Base-by-base conservation (phyloP, 768 basidiomycete species). In the Kondoa subrosea region DNA sequence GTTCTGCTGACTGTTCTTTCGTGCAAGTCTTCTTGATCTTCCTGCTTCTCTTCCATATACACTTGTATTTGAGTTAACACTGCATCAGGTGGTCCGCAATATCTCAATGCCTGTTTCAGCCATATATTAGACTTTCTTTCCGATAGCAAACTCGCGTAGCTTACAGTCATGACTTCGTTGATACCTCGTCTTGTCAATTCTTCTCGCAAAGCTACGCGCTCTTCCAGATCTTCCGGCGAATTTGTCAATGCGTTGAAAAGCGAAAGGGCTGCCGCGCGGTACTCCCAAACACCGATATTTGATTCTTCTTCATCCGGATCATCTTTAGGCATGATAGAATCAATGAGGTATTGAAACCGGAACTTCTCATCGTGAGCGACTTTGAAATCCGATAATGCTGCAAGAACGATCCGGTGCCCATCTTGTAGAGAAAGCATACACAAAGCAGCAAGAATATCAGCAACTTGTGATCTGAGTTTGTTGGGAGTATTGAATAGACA, bases 21-120 rank as follows among this genome's bases (percentile, higher is more conserved):
- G 50, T 84, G 84, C 77, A 88, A 81, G 63, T 91, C 88, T 74
- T 87, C 85, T 75, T 89, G 87, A 74, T 95, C 91, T 73, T 92
- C 90, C 58, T 85, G 87, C 72, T 89, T 88, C 76, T 92, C 90
- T 70, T 93, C 90, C 0, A 83, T 82, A 72, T 91, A 93, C 30
- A 89, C 81, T 70, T 86, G 83, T 3, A 91, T 77, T 72, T 92
- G 91, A 0, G 81, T 86, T n/a, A 87, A 74, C n/a, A 93, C 77
- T 2, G 72, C 75, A n/a, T 87, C 89, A 4, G 89, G 87, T 1
- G 89, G 88, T 72, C 83, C 82, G 50, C 84, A 79, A 72, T 89
- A 89, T 69, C 85, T 82, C 4, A 92, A 79, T 2, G 84, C 83
- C 90, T 91, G 71, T 15, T 56, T 16, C 16, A 63, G 16, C 4